These are phyloP conservation scores for Eucalyptus coolabah DNA, from an alignment of 345 rosid species.

Conservation along the genomic window DNA sequence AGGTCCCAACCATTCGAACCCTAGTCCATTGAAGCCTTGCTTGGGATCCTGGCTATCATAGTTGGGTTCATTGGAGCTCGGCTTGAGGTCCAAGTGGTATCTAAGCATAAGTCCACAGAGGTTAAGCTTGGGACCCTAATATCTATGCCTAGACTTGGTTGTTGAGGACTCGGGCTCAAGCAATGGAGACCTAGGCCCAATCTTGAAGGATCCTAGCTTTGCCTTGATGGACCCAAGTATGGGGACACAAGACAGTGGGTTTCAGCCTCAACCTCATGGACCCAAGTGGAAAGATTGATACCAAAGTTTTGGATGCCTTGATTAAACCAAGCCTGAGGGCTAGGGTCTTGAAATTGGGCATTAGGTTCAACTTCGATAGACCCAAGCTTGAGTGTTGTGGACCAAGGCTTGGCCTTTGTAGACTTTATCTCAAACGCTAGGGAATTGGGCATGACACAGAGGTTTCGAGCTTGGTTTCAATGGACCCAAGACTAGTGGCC, in stretches of 20 bases:
- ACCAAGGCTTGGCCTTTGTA: background rate
- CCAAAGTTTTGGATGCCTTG: rapidly evolving
- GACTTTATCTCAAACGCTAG: background rate
- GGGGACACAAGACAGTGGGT: too few species aligned
- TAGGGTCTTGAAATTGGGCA: rapidly evolving
- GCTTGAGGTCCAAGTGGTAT: rapidly evolving
- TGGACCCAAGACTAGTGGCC: background rate
- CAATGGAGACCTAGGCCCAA: rapidly evolving
- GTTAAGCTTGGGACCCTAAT: background rate
- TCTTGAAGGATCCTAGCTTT: background rate
- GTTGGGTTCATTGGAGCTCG: rapidly evolving
- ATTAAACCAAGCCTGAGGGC: background rate
- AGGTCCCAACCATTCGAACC: background rate
- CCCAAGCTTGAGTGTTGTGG: background rate
- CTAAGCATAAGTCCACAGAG: rapidly evolving
- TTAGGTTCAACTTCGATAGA: too few species aligned
- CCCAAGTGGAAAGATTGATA: rapidly evolving
- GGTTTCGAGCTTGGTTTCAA: rapidly evolving
- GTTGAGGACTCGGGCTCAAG: background rate
- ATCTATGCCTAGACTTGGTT: background rate
- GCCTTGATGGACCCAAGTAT: background rate
- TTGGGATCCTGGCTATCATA: background rate
- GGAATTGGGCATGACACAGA: rapidly evolving
- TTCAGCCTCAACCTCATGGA: rapidly evolving
- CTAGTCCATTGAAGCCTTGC: rapidly evolving